A percentile compares a stretch with the other conserved stretches of the same genome.
These are phyloP conservation scores for Fomitopsis pulvina DNA, from an alignment of 768 basidiomycete genomes.

Conservation along the genomic window DNA sequence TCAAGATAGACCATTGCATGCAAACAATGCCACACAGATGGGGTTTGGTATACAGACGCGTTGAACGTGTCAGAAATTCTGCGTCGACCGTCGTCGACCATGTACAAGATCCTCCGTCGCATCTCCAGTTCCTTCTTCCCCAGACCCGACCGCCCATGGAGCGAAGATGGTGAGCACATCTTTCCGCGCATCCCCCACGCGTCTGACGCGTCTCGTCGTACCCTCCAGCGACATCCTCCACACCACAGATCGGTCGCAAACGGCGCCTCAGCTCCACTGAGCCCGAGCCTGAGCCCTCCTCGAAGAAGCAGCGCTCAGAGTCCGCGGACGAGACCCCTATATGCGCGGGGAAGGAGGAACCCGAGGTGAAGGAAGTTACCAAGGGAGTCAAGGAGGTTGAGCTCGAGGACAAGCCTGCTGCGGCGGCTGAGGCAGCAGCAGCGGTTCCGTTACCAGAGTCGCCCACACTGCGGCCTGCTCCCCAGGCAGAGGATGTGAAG, in stretches of 20 bases:
- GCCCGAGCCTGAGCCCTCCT: constrained; percentile 34
- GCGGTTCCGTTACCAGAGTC: constrained; percentile 34
- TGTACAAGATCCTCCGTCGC: constrained; percentile 69
- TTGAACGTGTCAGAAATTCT: no score
- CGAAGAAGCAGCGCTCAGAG: constrained; percentile 38
- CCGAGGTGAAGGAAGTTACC: constrained; percentile 65
- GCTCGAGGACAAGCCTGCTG: constrained; percentile 33
- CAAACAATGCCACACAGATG: not conserved
- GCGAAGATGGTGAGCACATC: constrained; percentile 58
- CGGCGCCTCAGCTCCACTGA: constrained; percentile 49
- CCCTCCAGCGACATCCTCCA: constrained; percentile 61
- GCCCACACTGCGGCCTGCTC: constrained; percentile 16
- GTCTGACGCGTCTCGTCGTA: constrained; percentile 9
- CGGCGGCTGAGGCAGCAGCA: constrained; percentile 20
- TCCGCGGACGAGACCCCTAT: constrained; percentile 23
- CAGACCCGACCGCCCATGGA: constrained; percentile 70
- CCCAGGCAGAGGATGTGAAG: constrained; percentile 2
- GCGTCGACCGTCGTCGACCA: constrained; percentile 24
- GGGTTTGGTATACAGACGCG: not conserved
- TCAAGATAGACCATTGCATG: not conserved
- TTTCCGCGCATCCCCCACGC: constrained; percentile 16
- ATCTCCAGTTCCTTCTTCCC: constrained; percentile 66
- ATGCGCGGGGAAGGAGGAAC: constrained; percentile 19
- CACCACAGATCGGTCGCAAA: constrained; percentile 62
- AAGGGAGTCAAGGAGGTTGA: constrained; percentile 65